These are phyloP conservation scores for Amesomyces nigricolor DNA, from an alignment of 2,329 filamentous ascomycete genomes.

Conservation along the genomic window DNA sequence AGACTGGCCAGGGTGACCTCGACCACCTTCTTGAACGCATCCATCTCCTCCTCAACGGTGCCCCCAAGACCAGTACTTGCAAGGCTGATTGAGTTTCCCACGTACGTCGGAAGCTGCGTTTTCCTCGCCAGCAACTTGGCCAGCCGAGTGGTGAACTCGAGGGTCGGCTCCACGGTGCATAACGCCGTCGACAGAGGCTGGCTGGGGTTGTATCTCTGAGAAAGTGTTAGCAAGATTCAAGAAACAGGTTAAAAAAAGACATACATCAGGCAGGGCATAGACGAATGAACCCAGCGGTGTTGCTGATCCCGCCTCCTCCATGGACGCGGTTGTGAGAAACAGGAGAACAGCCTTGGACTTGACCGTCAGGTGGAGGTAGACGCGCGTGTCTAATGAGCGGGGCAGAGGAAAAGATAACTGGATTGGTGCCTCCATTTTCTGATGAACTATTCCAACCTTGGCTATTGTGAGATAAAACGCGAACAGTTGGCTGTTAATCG, in stretches of 20 bases:
- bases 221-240: neutral
- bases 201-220: slow-evolving; percentile 47
- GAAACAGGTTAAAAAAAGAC: slow-evolving; percentile 12
- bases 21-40: slow-evolving; percentile 70
- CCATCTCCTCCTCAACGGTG: slow-evolving; percentile 89
- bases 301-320: slow-evolving; percentile 45
- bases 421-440: slow-evolving; percentile 26
- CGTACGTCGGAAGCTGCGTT: slow-evolving; percentile 72
- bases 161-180: slow-evolving; percentile 65
- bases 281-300: slow-evolving; percentile 80
- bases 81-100: slow-evolving; percentile 81
- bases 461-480: neutral
- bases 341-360: slow-evolving; percentile 53
- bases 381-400: slow-evolving; percentile 52
- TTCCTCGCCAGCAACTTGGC: slow-evolving; percentile 77
- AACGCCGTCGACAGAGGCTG: slow-evolving; percentile 73
- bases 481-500: no score
- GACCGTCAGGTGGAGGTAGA: slow-evolving; percentile 55
- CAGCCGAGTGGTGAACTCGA: slow-evolving; percentile 82
- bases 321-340: slow-evolving; percentile 55
- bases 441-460: neutral
- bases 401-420: slow-evolving; percentile 58
- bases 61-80: slow-evolving; percentile 68
- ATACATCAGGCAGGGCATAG: slow-evolving; percentile 86
- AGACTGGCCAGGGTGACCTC: slow-evolving; percentile 59